Evolutionary conservation across 176 grass and related monocot genomes (phyloP), one percentile per base, ranked within the genome.

Genomic region (bread wheat (Triticum aestivum)): DNA sequence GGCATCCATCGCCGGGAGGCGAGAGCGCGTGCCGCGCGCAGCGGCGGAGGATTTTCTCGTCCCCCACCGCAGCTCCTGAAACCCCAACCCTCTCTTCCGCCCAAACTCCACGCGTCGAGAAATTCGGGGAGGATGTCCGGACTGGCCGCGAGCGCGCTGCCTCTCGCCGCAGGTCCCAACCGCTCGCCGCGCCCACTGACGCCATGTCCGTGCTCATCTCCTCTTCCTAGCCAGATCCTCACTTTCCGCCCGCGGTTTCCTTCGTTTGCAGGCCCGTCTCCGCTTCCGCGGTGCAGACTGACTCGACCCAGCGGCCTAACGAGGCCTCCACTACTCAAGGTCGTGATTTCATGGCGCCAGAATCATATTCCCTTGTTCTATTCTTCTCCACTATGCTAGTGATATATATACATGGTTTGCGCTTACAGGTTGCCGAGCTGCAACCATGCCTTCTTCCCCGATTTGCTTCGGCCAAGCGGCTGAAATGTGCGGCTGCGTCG

Each of bases 321-420:
- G 65, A 88, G 41, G 15, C 71, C 78, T 58, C 52, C 78, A 3
- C 33, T 73, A 17, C 64, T 82, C 66, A 82, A 85, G 78, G 90
- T 85, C 34, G 35, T 73, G 5, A 42, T 58, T 67, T 61, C 24
- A n/a, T 9, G 14, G 45, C 68, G 27, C 27, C 44, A 47, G 44
- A 49, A 65, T 24, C 29, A 4, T 38, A 13, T 5, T 58, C 0
- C 15, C 4, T 42, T 72, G 8, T 67, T 49, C 11, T 1, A 45
- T 44, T 44, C 8, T 42, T 82, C 2, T 14, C 33, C 54, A 23
- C 12, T 70, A 72, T 56, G 47, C 44, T 39, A 3, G 21, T 51
- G 72, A 13, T 75, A 14, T 47, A 27, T 82, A 33, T 42, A 20
- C 63, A 26, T 71, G 41, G 10, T 61, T 81, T 21, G 49, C 63